Evolutionary conservation across 2,329 filamentous ascomycete species (phyloP), one percentile per base, ranked within the genome.

Genomic region (Hymenoscyphus infarciens): DNA sequence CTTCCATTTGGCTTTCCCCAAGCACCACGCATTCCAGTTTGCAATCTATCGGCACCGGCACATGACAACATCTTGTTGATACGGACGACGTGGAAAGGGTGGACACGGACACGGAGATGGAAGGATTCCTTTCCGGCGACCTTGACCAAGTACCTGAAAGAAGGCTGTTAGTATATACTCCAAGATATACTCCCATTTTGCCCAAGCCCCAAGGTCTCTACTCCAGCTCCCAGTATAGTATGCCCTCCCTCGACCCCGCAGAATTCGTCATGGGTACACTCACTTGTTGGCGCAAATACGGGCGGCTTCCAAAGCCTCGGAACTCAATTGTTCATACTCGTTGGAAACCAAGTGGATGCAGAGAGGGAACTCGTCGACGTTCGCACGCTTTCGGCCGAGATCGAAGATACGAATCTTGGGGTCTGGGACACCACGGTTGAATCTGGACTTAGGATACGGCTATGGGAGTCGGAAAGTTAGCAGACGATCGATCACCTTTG

Each of bases 41-140:
- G 95, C 82, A 99, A 87, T 90, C 95, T 92, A 98, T 99, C 95
- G 89, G 95, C 95, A 87, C 95, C 95, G 78, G 95, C 95, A 82
- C 95, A 99, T 79, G 95, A 98, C 92, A 99, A 94, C 95, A 99
- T 99, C 91, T 99, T 99, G 92, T 99, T 99, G 93, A 99, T 99
- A 83, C 95, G 95, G 87, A 99, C 90, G 83, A 99, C 95, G 87
- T 99, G 95, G 92, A 91, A 99, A 73, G 95, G 95, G 87, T 99
- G 95, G 78, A 92, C 93, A 79, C 95, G 87, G 77, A 90, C 84
- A 75, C 87, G 87, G 73, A 90, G 81, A 79, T 90, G 87, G 85
- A 90, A 90, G 77, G 81, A 80, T 77, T 90, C 87, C 84, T 90
- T 90, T 79, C 87, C 87, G 74, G 82, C 80, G 74, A 81, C 79